Evolutionary conservation across 2,329 filamentous ascomycete genomes (phyloP).

Genomic region (Shiraia bambusicola): DNA sequence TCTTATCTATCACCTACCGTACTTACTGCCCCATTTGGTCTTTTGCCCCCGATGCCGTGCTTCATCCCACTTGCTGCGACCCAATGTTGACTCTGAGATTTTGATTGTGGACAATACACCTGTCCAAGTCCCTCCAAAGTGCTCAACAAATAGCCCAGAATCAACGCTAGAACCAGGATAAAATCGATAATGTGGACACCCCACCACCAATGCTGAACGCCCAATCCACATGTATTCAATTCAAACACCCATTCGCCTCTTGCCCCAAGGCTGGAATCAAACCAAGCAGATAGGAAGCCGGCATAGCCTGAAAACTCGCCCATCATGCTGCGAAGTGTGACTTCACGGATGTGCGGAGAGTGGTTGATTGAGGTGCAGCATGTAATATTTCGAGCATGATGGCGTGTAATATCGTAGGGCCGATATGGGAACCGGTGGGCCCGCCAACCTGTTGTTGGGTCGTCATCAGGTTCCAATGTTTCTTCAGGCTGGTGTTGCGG

Average conservation of each 20-base stretch:
- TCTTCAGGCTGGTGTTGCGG: neutral
- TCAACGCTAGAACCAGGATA: neutral
- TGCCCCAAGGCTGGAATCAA: conserved; percentile 65
- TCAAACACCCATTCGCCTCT: conserved; percentile 86
- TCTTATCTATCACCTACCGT: no score
- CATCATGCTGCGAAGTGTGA: conserved; percentile 98
- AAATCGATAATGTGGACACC: conserved; percentile 61
- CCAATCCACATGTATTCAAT: conserved; percentile 75
- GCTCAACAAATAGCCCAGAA: neutral
- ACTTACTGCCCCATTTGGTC: no score
- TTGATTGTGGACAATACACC: no score
- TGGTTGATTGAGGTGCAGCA: conserved; percentile 18
- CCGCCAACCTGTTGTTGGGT: conserved; percentile 21
- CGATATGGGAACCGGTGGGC: conserved; percentile 22
- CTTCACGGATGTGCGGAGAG: conserved; percentile 70
- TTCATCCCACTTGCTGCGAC: no score
- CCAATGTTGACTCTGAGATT: no score
- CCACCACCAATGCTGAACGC: conserved; percentile 95
- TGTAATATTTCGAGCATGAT: conserved; percentile 1
- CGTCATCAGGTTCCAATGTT: conserved; percentile 1
- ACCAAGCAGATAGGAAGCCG: conserved; percentile 86
- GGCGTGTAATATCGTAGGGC: conserved; percentile 40
- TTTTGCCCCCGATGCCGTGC: no score
- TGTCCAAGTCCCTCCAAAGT: no score
- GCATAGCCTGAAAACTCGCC: conserved; percentile 92